Conservation (phyloP, 139 green algal genomes). For the Micractinium conductrix region DNA sequence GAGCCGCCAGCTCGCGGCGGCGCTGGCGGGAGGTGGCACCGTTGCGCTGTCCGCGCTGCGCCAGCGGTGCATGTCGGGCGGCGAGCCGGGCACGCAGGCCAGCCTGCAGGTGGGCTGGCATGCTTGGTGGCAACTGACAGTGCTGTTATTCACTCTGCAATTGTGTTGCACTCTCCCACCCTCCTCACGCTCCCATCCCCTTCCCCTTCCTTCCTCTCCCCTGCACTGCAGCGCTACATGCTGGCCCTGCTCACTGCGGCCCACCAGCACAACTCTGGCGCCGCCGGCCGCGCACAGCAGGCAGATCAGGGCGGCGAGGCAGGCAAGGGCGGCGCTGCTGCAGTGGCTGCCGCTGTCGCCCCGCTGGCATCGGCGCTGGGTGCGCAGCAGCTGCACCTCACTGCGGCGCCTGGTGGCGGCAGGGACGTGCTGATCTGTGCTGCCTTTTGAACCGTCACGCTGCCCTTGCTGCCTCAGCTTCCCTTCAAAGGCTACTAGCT, state of each 20-base stretch:
- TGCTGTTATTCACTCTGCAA: background rate
- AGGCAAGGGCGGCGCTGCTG: background rate
- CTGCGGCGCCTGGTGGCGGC: background rate
- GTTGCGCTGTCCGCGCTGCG: background rate
- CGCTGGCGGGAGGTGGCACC: background rate
- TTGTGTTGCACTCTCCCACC: background rate
- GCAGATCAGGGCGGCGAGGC: background rate
- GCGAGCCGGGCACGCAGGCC: background rate
- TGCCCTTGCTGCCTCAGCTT: background rate
- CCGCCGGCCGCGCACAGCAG: background rate
- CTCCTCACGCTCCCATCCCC: no score
- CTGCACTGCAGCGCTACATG: constrained; percentile 22
- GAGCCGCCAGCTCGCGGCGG: constrained; percentile 8
- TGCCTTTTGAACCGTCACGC: background rate
- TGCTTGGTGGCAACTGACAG: background rate
- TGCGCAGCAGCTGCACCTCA: background rate
- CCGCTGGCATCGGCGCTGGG: background rate
- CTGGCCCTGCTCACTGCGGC: constrained; percentile 24
- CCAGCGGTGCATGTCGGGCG: background rate
- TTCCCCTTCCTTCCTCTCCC: background rate
- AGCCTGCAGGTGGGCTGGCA: background rate
- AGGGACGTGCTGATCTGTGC: background rate
- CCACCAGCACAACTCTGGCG: constrained; percentile 23
- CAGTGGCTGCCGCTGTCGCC: background rate
- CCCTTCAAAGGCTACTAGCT: no score